Evolutionary conservation across 176 grass and related monocot genomes (phyloP).

Genomic region (Oryza officinalis): DNA sequence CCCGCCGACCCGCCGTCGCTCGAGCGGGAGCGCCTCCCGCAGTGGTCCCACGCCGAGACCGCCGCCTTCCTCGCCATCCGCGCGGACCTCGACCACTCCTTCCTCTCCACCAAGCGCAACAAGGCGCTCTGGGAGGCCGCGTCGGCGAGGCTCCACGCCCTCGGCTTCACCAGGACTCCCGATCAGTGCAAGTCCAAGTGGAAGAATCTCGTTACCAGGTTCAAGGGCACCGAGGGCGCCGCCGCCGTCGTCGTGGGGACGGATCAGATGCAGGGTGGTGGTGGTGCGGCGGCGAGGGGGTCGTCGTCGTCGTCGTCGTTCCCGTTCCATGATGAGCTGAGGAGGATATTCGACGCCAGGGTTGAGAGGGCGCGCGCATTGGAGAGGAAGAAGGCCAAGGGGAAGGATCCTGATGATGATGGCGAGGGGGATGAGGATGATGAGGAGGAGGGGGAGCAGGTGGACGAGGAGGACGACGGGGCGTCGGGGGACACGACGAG

Average conservation of each 20-base stretch:
- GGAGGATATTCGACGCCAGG: conserved; percentile 60
- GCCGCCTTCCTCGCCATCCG: conserved; percentile 74
- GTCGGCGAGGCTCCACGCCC: conserved; percentile 53
- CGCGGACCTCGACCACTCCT: conserved; percentile 71
- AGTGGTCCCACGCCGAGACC: conserved; percentile 89
- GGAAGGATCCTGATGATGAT: conserved; percentile 43
- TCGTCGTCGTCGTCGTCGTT: conserved; percentile 33
- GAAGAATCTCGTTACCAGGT: conserved; percentile 97
- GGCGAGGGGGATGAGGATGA: conserved; percentile 39
- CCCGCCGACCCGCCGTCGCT: neutral
- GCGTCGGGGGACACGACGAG: conserved; percentile 12
- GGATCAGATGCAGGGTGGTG: neutral
- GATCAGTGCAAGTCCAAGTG: conserved; percentile 99
- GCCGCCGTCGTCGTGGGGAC: neutral
- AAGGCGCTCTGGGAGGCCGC: conserved; percentile 92
- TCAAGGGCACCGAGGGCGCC: conserved; percentile 51
- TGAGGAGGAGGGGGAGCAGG: neutral
- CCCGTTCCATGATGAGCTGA: conserved; percentile 86
- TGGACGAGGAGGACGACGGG: conserved; percentile 27
- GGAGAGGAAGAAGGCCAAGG: conserved; percentile 60
- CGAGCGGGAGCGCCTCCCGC: conserved; percentile 79
- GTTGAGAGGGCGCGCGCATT: conserved; percentile 44
- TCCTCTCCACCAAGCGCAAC: conserved; percentile 95
- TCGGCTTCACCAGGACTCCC: conserved; percentile 73
- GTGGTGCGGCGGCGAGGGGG: neutral